Conservation (phyloP, 106 monocot genomes). For the Dactylorhiza incarnata region DNA sequence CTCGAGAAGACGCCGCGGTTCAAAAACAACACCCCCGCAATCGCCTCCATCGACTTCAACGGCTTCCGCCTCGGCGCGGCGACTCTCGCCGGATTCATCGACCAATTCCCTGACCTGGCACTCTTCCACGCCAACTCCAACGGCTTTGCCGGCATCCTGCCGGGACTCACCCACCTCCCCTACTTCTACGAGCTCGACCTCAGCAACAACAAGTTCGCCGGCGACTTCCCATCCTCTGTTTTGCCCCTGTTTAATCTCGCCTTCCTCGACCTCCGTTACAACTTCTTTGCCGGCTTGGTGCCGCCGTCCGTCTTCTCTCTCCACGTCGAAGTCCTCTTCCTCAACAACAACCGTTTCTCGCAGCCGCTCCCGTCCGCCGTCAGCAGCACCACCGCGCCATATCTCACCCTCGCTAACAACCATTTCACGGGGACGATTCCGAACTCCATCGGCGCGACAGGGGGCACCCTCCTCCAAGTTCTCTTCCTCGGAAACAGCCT, state of each 20-base stretch:
- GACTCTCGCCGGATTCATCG: slow-evolving; percentile 25
- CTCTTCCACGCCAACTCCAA: slow-evolving; percentile 41
- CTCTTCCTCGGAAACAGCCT: slow-evolving; percentile 49
- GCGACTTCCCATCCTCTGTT: not conserved
- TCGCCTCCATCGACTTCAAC: slow-evolving; percentile 25
- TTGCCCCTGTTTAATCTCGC: not conserved
- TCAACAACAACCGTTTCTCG: slow-evolving; percentile 24
- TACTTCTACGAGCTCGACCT: not conserved
- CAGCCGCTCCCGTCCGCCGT: slow-evolving; percentile 24
- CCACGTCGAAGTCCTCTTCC: not conserved
- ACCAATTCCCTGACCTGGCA: slow-evolving; percentile 23
- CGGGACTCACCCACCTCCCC: slow-evolving; percentile 7
- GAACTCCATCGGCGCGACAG: slow-evolving; percentile 18
- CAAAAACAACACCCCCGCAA: slow-evolving; percentile 8
- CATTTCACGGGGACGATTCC: slow-evolving; percentile 51
- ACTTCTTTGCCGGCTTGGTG: not conserved
- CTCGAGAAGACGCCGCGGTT: slow-evolving; percentile 16
- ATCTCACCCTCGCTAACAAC: slow-evolving; percentile 55
- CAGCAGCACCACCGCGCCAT: slow-evolving; percentile 19
- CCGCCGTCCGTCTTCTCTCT: not conserved
- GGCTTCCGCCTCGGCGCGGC: slow-evolving; percentile 9
- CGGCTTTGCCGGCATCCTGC: slow-evolving; percentile 25
- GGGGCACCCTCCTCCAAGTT: slow-evolving; percentile 25
- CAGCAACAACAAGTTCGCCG: not conserved
- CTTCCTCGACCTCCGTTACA: not conserved